Evolutionary conservation across 2,329 filamentous ascomycete species (phyloP), one percentile per base, ranked within the genome.

Genomic region (Didymella lethalis): DNA sequence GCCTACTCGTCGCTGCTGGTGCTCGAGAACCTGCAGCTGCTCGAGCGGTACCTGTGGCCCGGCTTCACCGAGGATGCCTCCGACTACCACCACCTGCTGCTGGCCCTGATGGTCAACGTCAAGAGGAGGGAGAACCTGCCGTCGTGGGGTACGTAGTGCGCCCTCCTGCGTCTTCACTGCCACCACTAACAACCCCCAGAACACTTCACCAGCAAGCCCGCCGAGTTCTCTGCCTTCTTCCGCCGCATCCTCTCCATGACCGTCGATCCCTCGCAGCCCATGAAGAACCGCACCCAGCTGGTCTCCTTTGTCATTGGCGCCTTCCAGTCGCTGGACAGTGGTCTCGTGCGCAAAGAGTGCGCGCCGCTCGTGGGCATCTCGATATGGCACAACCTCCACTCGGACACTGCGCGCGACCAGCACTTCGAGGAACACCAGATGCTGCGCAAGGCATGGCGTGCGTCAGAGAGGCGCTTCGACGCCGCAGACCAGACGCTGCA

Each of bases 1-100:
- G 83, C 86, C 32, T 87, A 90, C 75, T 90, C 88, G 75, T 90
- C 90, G 5, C 84, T 99, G 23, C 81, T 96, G 64, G 85, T 91
- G 26, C 84, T 99, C 54, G 95, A 99, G 79, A 94, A 93, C 68
- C 79, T 98, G 68, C 95, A 97, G 80, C 88, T 93, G 41, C 80
- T 99, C 59, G 95, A 99, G 77, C 90, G 85, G 73, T 98, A 96
- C 74, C 84, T 99, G 28, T 99, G 95, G 95, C 95, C 95, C 45
- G 92, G 90, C 50, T 99, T 96, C 75, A 88, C 86, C 12, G 91
- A 96, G 64, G 88, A 95, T 70, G 88, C 92, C 4, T 96, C 94
- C 31, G 96, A 99, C 76, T 89, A 93, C 71, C 94, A 99, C 76
- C 90, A 97, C 53, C 82, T 98, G 32, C 83, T 99, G 62, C 88